phyloP scores from a whole-genome alignment of 2,329 filamentous ascomycete species.

The Fusarium sp. region DNA sequence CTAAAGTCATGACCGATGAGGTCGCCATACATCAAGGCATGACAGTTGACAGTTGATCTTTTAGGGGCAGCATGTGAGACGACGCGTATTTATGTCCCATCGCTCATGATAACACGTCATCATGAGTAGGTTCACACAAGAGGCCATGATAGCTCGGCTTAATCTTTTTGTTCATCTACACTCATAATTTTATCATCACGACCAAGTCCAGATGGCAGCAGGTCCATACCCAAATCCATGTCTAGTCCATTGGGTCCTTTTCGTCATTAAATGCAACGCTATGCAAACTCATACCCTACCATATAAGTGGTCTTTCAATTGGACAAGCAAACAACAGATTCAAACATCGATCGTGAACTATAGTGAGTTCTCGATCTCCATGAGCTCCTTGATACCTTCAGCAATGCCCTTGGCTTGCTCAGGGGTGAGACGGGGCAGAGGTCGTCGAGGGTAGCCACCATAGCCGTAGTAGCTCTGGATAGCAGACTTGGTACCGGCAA shows the following conservation, averaged over 20 bases:
- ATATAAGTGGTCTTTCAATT: neutral
- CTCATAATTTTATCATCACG: constrained; percentile 25
- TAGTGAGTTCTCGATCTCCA: constrained; percentile 71
- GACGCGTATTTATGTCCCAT: neutral
- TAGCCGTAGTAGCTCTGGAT: constrained; percentile 86
- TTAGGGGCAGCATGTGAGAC: neutral
- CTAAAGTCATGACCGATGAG: neutral
- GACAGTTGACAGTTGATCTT: neutral
- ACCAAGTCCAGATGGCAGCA: neutral
- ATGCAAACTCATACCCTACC: constrained; percentile 33
- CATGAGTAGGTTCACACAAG: neutral
- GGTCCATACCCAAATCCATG: neutral
- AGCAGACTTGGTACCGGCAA: constrained; percentile 87
- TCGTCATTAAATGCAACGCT: constrained; percentile 40
- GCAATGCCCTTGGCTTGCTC: constrained; percentile 65
- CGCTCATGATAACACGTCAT: neutral
- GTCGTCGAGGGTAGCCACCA: constrained; percentile 79
- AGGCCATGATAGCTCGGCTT: neutral
- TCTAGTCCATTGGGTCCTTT: constrained; percentile 7
- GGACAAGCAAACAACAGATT: neutral
- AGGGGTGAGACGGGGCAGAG: constrained; percentile 74
- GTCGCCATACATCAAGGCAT: neutral
- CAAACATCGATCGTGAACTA: constrained; percentile 41
- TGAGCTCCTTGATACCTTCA: constrained; percentile 70
- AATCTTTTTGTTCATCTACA: constrained; percentile 29